Evolutionary conservation across 2,329 filamentous ascomycete genomes (phyloP), one percentile per base, ranked within the genome.

Genomic region (Claviceps fusiformis): DNA sequence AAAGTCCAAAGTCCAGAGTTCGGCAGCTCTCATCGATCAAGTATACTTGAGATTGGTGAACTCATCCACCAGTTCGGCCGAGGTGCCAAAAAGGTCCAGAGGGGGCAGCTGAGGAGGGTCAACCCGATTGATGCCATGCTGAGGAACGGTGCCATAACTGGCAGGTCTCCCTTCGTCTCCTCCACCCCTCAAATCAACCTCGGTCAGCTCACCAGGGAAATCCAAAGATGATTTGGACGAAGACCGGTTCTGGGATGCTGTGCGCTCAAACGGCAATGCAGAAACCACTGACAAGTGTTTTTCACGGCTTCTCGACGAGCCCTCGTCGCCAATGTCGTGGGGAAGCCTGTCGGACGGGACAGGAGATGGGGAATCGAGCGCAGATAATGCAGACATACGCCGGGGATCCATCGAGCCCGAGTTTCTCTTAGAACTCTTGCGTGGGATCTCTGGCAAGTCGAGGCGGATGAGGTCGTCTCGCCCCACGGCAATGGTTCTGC

Each of bases 391-490:
- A n/a, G 54, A 35, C 15, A 37, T 10, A 13, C 66, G 66, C 35
- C 62, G 61, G 54, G 59, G 64, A 29, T 70, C 62, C n/a, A 66
- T 67, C 35, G 62, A 64, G 45, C 67, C 71, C 2, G 79, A 81
- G 56, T 77, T 70, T 57, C 85, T 77, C 64, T 82, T 83, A 0
- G 87, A 90, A 65, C 85, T 89, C 69, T 85, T 89, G 35, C 86
- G 77, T 2, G 87, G 86, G 37, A 90, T 78, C 8, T 77, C 73
- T 0, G 82, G 82, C 4, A 75, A 62, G n/a, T 70, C 63, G 55
- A 70, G 17, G 4, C 48, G 44, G 9, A 52, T 13, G 1, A 53
- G 35, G 24, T 57, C 56, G n/a, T 37, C 39, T 37, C 29, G 44
- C 2, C 29, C 45, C 13, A n/a, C 27, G 10, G 11, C 51, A 37